Percentiles rank a stretch among this genome's conserved stretches.
These are phyloP conservation scores for Yamadazyma conglobata DNA, from an alignment of 1,139 yeast genomes.

Conservation along the genomic window DNA sequence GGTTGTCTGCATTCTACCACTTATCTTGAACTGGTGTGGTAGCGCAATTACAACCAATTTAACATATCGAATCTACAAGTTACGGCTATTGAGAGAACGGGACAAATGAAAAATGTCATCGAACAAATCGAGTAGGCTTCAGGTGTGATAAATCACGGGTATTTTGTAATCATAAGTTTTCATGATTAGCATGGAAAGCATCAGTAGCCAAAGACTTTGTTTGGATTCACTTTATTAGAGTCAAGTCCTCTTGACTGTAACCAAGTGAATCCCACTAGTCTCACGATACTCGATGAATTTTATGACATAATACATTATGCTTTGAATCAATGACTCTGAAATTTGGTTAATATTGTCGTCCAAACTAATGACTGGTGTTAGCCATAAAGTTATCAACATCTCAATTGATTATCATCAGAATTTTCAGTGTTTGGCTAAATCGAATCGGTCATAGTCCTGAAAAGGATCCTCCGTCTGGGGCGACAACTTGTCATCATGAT, in stretches of 20 bases:
- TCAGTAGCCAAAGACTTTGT: constrained; percentile 31
- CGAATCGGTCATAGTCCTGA: constrained; percentile 59
- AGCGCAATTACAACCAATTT: too few species aligned
- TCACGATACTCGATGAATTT: not conserved
- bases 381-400: too few species aligned
- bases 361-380: constrained; percentile 1
- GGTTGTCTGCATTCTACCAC: too few species aligned
- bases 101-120: too few species aligned
- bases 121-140: constrained; percentile 10
- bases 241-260: not conserved
- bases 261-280: constrained; percentile 3
- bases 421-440: constrained; percentile 54
- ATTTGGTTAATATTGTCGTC: constrained; percentile 13
- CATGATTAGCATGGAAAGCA: constrained; percentile 54
- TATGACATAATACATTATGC: not conserved
- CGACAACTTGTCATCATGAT: constrained; percentile 50
- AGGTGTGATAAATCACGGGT: constrained; percentile 16
- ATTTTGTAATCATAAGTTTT: constrained; percentile 41
- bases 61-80: too few species aligned
- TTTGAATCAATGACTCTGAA: too few species aligned
- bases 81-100: too few species aligned
- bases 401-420: constrained; percentile 32
- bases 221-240: not conserved
- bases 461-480: constrained; percentile 58
- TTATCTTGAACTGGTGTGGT: too few species aligned